Evolutionary conservation across 2,329 filamentous ascomycete species (phyloP), one percentile per base, ranked within the genome.

Genomic region (Claviceps sp.): DNA sequence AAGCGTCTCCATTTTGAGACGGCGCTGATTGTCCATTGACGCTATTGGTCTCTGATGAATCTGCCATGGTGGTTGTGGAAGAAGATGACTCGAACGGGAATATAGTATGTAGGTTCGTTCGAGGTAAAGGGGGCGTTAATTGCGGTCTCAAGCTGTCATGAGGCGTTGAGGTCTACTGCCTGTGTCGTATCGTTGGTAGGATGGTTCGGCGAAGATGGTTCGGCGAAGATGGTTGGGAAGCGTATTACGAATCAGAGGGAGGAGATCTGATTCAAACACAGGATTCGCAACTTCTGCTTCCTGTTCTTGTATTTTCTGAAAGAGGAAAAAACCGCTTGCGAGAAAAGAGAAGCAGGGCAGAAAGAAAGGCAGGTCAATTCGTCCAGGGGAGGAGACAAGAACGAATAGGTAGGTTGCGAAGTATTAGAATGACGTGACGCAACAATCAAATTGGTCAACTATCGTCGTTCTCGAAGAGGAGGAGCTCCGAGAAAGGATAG

Each of bases 1-100:
- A 82, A 64, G 77, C 69, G 59, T 75, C 74, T 70, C 78, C 77
- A 61, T 82, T 83, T 58, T 67, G 59, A 49, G 74, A 65, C 50
- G 78, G 75, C 50, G 78, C 75, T 48, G 72, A 71, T 61, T 71
- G 69, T 64, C 72, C 72, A 59, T 70, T 73, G 59, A 62, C 61
- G 62, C 70, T 67, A 57, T 69, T 69, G n/a, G 69, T 69, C 58
- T 67, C 66, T 62, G 53, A 53, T 11, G 38, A 37, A 36, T 76
- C 71, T 58, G 74, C 68, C 77, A 81, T 79, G 60, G 58, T 68
- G 41, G 30, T 44, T 54, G 45, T 51, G 45, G 22, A 16, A 14
- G 20, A n/a, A 34, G 34, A 45, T 43, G n/a, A 26, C 38, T 43
- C 36, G 38, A 11, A 18, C 7, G 26, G 18, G 11, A 38, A 38